Evolutionary conservation across 768 basidiomycete species (phyloP).

Genomic region (Trametes cinnabarina): DNA sequence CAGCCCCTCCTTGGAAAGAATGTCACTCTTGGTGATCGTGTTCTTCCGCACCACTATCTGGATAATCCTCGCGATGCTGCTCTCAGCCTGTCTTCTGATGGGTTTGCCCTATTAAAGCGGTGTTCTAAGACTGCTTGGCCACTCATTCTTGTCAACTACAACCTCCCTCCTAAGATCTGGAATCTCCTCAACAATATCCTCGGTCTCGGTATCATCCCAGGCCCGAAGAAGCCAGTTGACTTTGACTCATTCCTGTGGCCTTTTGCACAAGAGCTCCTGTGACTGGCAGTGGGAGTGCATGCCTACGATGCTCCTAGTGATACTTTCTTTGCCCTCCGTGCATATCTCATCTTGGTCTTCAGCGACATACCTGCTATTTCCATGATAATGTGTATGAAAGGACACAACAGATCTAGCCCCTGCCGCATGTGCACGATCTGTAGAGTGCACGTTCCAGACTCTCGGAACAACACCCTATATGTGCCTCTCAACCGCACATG

Average conservation of each 20-base stretch:
- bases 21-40: constrained; percentile 30
- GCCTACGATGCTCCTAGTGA: constrained; percentile 31
- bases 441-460: constrained; percentile 23
- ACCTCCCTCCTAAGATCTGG: constrained; percentile 39
- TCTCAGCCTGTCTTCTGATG: constrained; percentile 40
- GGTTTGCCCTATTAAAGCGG: constrained; percentile 38
- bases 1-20: constrained; percentile 17
- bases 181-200: constrained; percentile 37
- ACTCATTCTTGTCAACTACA: constrained; percentile 41
- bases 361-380: constrained; percentile 36
- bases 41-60: constrained; percentile 33
- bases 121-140: constrained; percentile 37
- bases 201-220: constrained; percentile 43
- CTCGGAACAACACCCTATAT: constrained; percentile 24
- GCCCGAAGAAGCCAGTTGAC: constrained; percentile 42
- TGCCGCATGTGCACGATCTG: constrained; percentile 40
- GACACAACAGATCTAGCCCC: constrained; percentile 38
- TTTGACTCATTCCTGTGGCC: constrained; percentile 39
- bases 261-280: constrained; percentile 34
- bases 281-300: constrained; percentile 36
- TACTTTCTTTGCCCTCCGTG: constrained; percentile 29
- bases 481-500: constrained; percentile 26
- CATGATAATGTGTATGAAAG: constrained; percentile 38
- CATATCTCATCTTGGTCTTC: constrained; percentile 30
- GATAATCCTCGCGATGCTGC: constrained; percentile 38